Conservation (phyloP, 257 asterid species). For the Fraxinus pennsylvanica region DNA sequence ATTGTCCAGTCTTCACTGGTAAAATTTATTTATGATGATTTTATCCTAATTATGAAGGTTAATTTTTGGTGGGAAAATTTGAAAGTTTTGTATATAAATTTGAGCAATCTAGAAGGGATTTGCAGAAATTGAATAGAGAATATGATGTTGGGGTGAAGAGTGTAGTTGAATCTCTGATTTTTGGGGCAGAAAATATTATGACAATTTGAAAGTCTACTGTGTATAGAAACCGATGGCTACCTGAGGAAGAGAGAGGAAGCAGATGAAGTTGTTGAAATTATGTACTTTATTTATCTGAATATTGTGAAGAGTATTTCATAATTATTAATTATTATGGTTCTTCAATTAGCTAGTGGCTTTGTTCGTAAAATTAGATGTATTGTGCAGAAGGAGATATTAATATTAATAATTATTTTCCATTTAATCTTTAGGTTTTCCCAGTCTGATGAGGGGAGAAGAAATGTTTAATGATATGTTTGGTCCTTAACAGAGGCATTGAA, state of each 20-base stretch:
- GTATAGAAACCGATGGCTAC: background rate
- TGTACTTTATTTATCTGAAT: background rate
- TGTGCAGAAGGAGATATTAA: background rate
- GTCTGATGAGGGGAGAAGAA: too few species aligned
- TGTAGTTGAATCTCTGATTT: conserved; percentile 23
- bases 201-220: background rate
- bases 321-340: background rate
- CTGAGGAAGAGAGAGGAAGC: background rate
- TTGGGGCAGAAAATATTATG: conserved; percentile 8
- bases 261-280: background rate
- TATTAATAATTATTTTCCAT: background rate
- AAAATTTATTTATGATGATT: background rate
- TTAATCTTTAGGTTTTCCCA: too few species aligned
- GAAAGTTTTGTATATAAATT: conserved; percentile 25
- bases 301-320: background rate
- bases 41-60: background rate
- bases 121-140: background rate
- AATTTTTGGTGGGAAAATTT: conserved; percentile 8
- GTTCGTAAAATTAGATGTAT: background rate
- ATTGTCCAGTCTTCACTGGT: background rate
- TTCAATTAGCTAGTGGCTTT: background rate
- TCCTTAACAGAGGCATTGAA: too few species aligned
- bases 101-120: background rate
- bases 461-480: too few species aligned
- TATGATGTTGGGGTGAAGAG: background rate